Conservation (phyloP, 768 basidiomycete species). For the Termitomyces sp. region DNA sequence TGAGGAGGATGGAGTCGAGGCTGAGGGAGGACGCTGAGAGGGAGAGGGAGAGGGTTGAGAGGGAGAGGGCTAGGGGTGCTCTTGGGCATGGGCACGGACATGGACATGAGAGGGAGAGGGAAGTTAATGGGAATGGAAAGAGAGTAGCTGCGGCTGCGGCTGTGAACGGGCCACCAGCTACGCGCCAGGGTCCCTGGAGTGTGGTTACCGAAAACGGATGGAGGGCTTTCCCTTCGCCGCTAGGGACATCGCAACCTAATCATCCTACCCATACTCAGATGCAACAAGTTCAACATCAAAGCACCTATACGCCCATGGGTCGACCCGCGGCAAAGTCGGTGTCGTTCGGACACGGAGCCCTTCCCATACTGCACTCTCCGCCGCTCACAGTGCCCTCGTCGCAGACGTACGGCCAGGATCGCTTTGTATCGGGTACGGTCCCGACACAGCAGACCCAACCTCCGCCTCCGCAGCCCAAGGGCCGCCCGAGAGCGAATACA, state of each 20-base stretch:
- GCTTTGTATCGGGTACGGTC: conserved; percentile 1
- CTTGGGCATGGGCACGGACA: conserved; percentile 6
- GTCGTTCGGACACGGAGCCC: conserved; percentile 34
- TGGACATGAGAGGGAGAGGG: conserved; percentile 4
- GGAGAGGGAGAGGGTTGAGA: conserved; percentile 26
- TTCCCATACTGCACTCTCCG: conserved; percentile 8
- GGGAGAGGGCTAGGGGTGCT: conserved; percentile 6
- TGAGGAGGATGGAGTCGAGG: conserved; percentile 65
- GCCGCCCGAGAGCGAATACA: conserved; percentile 69
- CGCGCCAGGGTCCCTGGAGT: conserved; percentile 5
- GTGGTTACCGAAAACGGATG: conserved; percentile 5
- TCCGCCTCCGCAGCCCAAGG: conserved; percentile 18
- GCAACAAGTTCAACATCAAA: background rate
- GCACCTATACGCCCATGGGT: conserved; percentile 17
- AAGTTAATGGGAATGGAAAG: conserved; percentile 25
- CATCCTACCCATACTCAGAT: background rate
- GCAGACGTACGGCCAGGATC: background rate
- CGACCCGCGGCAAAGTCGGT: conserved; percentile 50
- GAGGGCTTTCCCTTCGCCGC: background rate
- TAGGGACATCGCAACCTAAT: conserved; percentile 5
- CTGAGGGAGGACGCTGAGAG: conserved; percentile 39
- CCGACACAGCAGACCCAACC: conserved; percentile 1
- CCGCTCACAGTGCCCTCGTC: conserved; percentile 26
- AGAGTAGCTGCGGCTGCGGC: conserved; percentile 11
- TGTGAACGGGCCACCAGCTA: background rate